A percentile compares a stretch with the other conserved stretches of the same genome.
These are phyloP conservation scores for Kodamaea sp. DNA, from an alignment of 1,139 yeast genomes.

Conservation along the genomic window DNA sequence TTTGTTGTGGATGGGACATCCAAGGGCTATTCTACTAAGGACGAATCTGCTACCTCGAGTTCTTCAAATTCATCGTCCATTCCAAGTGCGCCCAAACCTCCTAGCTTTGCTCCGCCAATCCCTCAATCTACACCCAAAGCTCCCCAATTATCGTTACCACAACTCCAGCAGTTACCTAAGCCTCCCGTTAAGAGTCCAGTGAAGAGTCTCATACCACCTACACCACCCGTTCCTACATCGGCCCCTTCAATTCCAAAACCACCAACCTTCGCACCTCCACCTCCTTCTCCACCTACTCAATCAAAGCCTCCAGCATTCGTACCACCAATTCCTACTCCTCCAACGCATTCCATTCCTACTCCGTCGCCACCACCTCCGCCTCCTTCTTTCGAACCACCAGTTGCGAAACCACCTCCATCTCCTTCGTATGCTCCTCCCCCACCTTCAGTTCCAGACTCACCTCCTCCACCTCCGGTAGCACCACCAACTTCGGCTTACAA, in stretches of 20 bases:
- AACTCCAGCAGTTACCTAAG: constrained; percentile 6
- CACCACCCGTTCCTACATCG: constrained; percentile 12
- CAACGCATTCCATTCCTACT: constrained; percentile 8
- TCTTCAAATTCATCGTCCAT: constrained; percentile 8
- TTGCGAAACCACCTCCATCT: constrained; percentile 9
- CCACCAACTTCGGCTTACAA: constrained; percentile 8
- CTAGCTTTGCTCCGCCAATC: constrained; percentile 7
- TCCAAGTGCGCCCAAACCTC: constrained; percentile 13
- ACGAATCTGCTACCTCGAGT: constrained; percentile 1
- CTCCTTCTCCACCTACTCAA: constrained; percentile 5
- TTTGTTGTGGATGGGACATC: constrained; percentile 36
- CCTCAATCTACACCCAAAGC: constrained; percentile 10
- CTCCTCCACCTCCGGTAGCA: constrained; percentile 10
- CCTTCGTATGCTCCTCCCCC: constrained; percentile 10
- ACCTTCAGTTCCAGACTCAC: constrained; percentile 13
- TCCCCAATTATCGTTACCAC: constrained; percentile 1
- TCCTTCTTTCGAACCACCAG: constrained; percentile 7
- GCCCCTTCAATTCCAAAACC: constrained; percentile 14
- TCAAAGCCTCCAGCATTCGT: constrained; percentile 8
- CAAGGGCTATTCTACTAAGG: constrained; percentile 16
- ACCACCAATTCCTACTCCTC: constrained; percentile 7
- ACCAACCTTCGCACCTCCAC: constrained; percentile 16
- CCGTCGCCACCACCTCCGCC: constrained; percentile 8
- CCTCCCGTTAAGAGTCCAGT: constrained; percentile 6
- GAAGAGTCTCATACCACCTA: constrained; percentile 8